These are phyloP conservation scores for Cyclotella sp. DNA, from an alignment of 108 stramenopile species.

Conservation along the genomic window DNA sequence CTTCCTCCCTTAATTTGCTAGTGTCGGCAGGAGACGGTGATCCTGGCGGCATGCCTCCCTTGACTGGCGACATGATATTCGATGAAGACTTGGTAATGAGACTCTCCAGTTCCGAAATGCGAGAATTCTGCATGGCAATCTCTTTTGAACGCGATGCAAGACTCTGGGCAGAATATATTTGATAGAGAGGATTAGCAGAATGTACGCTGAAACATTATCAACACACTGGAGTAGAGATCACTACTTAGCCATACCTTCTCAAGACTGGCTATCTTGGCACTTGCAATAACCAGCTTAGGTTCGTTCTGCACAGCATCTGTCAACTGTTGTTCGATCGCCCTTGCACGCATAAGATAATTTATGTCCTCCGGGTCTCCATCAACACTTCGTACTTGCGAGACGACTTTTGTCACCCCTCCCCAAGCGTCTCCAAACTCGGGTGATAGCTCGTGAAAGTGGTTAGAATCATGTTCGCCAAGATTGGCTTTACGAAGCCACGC, in stretches of 20 bases:
- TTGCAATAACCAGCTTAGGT: slow-evolving; percentile 65
- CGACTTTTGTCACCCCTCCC: slow-evolving; percentile 71
- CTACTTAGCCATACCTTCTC: slow-evolving; percentile 60
- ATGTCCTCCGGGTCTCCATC: slow-evolving; percentile 81
- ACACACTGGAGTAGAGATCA: neutral
- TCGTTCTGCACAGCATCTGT: slow-evolving; percentile 69
- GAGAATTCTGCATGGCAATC: slow-evolving; percentile 71
- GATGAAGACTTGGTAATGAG: slow-evolving; percentile 63
- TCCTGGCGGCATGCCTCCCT: slow-evolving; percentile 41
- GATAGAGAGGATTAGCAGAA: neutral
- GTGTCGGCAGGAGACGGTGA: slow-evolving; percentile 56
- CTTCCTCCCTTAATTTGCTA: slow-evolving; percentile 68
- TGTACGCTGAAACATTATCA: neutral
- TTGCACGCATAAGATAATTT: slow-evolving; percentile 70
- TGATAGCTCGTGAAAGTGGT: slow-evolving; percentile 68
- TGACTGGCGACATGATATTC: slow-evolving; percentile 53
- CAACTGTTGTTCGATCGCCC: slow-evolving; percentile 65
- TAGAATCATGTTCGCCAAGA: slow-evolving; percentile 40
- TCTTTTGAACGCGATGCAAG: slow-evolving; percentile 76
- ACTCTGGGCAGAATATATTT: slow-evolving; percentile 28
- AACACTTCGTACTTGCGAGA: slow-evolving; percentile 56
- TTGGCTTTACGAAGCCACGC: slow-evolving; percentile 35
- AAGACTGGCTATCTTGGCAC: slow-evolving; percentile 65
- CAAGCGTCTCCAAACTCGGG: slow-evolving; percentile 81
- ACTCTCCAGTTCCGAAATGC: slow-evolving; percentile 76